Evolutionary conservation across 768 basidiomycete species (phyloP).

Genomic region (Hirschioporus abietinus): DNA sequence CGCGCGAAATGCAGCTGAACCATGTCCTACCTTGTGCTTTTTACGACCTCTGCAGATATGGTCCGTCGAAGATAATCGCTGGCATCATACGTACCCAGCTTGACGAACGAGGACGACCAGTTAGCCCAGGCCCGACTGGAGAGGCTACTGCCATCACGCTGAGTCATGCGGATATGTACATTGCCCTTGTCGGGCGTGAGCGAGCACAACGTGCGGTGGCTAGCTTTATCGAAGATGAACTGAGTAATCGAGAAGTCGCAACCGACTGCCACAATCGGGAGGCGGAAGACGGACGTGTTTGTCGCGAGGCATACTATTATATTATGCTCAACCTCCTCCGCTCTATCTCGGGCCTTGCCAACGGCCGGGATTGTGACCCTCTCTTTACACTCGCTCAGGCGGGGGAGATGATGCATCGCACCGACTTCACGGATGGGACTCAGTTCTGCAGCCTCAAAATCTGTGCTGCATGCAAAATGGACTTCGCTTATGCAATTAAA

Average conservation of each 20-base stretch:
- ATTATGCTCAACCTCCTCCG: constrained; percentile 70
- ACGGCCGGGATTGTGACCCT: constrained; percentile 70
- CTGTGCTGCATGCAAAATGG: constrained; percentile 46
- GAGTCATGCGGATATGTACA: constrained; percentile 32
- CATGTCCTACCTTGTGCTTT: constrained; percentile 63
- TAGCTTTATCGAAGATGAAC: constrained; percentile 51
- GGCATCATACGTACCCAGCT: constrained; percentile 28
- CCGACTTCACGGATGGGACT: constrained; percentile 61
- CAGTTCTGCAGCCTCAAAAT: constrained; percentile 48
- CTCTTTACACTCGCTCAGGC: constrained; percentile 65
- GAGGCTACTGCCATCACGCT: constrained; percentile 19
- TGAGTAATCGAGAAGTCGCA: constrained; percentile 45
- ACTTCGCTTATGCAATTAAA: constrained; percentile 35
- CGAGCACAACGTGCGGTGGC: constrained; percentile 56
- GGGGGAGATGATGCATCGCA: constrained; percentile 64
- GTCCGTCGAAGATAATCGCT: constrained; percentile 58
- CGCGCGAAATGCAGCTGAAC: constrained; percentile 53
- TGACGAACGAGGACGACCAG: constrained; percentile 7
- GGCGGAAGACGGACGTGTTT: constrained; percentile 32
- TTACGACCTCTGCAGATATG: constrained; percentile 71
- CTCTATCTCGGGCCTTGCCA: constrained; percentile 64
- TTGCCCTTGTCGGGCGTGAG: constrained; percentile 60
- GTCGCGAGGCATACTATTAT: constrained; percentile 69
- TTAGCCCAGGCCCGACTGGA: constrained; percentile 27
- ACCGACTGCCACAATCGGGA: constrained; percentile 41